A percentile compares a stretch with the other conserved stretches of the same genome.
These are phyloP conservation scores for Rosa rugosa DNA, from an alignment of 306 rosid genomes.

Conservation along the genomic window DNA sequence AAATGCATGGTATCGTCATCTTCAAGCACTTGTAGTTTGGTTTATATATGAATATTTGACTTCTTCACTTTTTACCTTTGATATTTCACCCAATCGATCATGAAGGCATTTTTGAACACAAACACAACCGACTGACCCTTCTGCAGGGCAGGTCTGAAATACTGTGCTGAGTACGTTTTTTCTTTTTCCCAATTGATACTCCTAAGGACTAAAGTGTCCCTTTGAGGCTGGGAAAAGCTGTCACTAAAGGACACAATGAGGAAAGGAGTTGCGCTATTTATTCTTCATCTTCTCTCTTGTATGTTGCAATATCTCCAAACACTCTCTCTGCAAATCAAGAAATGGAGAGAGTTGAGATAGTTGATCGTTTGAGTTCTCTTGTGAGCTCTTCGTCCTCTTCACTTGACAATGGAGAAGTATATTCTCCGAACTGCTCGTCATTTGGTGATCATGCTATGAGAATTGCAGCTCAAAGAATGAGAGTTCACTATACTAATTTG, in stretches of 20 bases:
- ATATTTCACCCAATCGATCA: slow-evolving; percentile 61
- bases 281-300: neutral
- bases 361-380: slow-evolving; percentile 21
- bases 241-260: slow-evolving; percentile 38
- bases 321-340: neutral
- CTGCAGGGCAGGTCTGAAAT: slow-evolving; percentile 39
- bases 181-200: slow-evolving; percentile 68
- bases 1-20: slow-evolving; percentile 47
- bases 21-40: slow-evolving; percentile 4
- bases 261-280: neutral
- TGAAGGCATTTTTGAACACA: slow-evolving; percentile 53
- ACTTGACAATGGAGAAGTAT: slow-evolving; percentile 22
- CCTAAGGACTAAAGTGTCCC: slow-evolving; percentile 56
- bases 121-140: neutral
- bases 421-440: neutral
- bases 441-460: neutral
- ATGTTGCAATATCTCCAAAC: neutral
- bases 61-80: slow-evolving; percentile 36
- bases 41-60: neutral
- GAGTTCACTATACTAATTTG: neutral
- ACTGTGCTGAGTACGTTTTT: slow-evolving; percentile 43
- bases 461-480: slow-evolving; percentile 2
- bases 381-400: slow-evolving; percentile 33
- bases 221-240: slow-evolving; percentile 47
- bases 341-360: slow-evolving; percentile 31